A percentile compares a stretch with the other conserved stretches of the same genome.
These are phyloP conservation scores for Boletus smithii DNA, from an alignment of 1,284 basidiomycete genomes.

Conservation along the genomic window DNA sequence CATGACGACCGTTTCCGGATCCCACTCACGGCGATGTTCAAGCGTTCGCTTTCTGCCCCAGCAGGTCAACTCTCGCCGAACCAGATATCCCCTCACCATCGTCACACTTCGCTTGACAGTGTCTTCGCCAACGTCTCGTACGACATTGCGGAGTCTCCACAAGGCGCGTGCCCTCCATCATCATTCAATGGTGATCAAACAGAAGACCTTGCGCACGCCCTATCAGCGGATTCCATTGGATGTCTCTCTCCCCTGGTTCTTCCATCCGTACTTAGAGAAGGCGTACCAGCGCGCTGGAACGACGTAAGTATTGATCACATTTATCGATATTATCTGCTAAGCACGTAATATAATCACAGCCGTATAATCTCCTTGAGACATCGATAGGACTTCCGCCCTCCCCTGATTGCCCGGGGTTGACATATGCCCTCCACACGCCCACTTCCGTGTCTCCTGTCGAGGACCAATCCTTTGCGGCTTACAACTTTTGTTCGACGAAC, in stretches of 20 bases:
- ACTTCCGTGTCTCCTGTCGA: constrained; percentile 27
- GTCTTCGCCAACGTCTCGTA: constrained; percentile 33
- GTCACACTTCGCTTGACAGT: constrained; percentile 27
- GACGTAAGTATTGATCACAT: constrained; percentile 27
- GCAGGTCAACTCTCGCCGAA: constrained; percentile 30
- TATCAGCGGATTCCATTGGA: constrained; percentile 24
- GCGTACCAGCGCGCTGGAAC: constrained; percentile 34
- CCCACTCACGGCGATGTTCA: constrained; percentile 58
- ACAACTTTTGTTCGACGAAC: constrained; percentile 15
- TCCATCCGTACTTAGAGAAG: constrained; percentile 31
- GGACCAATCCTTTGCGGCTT: constrained; percentile 22
- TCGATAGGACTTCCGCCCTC: constrained; percentile 31
- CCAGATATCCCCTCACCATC: constrained; percentile 13
- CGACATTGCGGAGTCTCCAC: constrained; percentile 27
- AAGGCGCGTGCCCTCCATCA: constrained; percentile 11
- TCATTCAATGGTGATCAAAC: constrained; percentile 19
- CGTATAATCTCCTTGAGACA: constrained; percentile 35
- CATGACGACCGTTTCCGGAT: constrained; percentile 40
- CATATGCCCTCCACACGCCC: constrained; percentile 27
- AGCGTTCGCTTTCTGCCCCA: constrained; percentile 55
- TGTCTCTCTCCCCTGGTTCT: constrained; percentile 32
- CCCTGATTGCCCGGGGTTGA: constrained; percentile 22
- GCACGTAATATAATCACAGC: constrained; percentile 26
- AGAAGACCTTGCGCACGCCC: constrained; percentile 21
- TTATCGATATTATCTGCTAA: constrained; percentile 12